phyloP scores from a whole-genome alignment of 352 stramenopile genomes.

The Globisporangium heterothallicum region DNA sequence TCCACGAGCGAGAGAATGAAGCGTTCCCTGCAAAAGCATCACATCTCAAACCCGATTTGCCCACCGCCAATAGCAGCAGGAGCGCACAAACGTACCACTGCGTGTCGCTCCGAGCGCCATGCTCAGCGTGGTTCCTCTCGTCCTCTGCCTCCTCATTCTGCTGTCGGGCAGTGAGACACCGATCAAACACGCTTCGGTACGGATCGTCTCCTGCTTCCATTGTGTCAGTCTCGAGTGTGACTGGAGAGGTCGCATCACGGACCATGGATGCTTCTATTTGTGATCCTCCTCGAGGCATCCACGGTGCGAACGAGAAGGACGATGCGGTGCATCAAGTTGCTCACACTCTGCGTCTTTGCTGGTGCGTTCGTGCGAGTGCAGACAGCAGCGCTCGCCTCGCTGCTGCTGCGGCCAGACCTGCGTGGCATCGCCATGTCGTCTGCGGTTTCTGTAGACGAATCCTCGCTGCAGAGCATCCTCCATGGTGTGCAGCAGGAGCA shows the following conservation, averaged over 20 bases:
- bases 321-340: too few species aligned
- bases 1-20: background rate
- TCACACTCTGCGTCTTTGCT: too few species aligned
- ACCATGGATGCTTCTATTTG: too few species aligned
- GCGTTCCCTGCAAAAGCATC: background rate
- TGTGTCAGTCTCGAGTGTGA: background rate
- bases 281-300: too few species aligned
- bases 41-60: too few species aligned
- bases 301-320: too few species aligned
- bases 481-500: slow-evolving; percentile 28
- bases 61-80: background rate
- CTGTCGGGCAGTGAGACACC: background rate
- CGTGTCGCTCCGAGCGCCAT: background rate
- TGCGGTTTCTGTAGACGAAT: slow-evolving; percentile 15
- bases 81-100: background rate
- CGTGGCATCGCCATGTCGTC: background rate
- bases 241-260: too few species aligned
- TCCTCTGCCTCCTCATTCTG: too few species aligned
- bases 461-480: slow-evolving; percentile 27
- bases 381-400: background rate
- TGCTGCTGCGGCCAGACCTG: slow-evolving; percentile 17
- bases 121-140: background rate
- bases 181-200: slow-evolving; percentile 3
- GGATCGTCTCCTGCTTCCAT: background rate
- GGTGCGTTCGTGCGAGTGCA: too few species aligned